phyloP scores from a whole-genome alignment of 108 stramenopile genomes.

The Nitzschia putrida region DNA sequence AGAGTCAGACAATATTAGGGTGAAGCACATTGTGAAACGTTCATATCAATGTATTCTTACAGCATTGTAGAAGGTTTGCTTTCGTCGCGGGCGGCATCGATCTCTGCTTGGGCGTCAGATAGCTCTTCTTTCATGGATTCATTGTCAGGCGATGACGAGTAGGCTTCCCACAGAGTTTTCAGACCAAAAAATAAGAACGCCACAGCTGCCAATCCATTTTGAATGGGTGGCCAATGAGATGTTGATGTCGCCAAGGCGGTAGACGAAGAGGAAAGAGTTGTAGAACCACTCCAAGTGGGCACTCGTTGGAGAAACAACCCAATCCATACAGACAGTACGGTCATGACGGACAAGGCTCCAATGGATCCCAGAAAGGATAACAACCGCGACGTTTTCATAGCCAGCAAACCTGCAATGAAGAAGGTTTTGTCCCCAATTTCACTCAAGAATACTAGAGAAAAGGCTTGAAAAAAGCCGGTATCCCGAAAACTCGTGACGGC shows the following conservation, averaged over 20 bases:
- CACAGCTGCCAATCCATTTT: constrained; percentile 88
- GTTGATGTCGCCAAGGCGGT: too few species aligned
- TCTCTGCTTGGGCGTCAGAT: constrained; percentile 91
- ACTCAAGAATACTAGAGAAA: constrained; percentile 94
- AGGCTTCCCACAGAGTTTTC: constrained; percentile 91
- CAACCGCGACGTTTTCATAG: constrained; percentile 82
- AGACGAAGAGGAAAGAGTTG: constrained; percentile 21
- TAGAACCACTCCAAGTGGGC: constrained; percentile 29
- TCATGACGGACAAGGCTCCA: constrained; percentile 94
- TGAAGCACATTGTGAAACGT: background rate
- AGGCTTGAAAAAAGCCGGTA: constrained; percentile 90
- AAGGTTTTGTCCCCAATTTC: constrained; percentile 99
- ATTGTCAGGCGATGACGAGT: constrained; percentile 56
- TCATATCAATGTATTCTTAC: background rate
- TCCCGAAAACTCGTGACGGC: constrained; percentile 51
- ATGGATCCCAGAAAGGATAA: constrained; percentile 92
- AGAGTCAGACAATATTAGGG: background rate
- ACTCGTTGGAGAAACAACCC: constrained; percentile 91
- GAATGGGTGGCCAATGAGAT: constrained; percentile 76
- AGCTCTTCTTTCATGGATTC: constrained; percentile 94
- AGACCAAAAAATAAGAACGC: constrained; percentile 98
- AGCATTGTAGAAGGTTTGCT: constrained; percentile 43
- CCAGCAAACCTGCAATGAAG: constrained; percentile 97
- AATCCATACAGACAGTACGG: constrained; percentile 90
- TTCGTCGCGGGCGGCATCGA: constrained; percentile 56